Conservation (phyloP, 1,284 basidiomycete genomes). For the Stygiomarasmius scandens region DNA sequence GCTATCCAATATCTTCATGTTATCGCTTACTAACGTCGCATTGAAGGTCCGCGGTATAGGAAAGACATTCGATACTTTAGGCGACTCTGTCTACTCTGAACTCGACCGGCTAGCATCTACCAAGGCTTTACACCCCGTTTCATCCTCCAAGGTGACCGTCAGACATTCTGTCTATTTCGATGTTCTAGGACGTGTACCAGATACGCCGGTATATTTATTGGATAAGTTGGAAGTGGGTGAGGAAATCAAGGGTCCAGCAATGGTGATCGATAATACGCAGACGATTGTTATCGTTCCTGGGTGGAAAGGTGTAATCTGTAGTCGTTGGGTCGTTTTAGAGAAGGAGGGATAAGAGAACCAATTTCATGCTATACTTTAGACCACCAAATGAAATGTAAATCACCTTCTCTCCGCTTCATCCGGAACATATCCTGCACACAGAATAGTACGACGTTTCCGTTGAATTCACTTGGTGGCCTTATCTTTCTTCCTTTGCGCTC, state of each 20-base stretch:
- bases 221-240: constrained; percentile 71
- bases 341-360: neutral
- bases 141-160: constrained; percentile 48
- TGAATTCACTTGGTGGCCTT: no score
- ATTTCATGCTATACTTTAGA: no score
- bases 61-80: constrained; percentile 86
- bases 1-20: constrained; percentile 16
- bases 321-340: constrained; percentile 19
- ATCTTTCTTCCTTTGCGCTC: no score
- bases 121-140: constrained; percentile 41
- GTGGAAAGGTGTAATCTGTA: constrained; percentile 66
- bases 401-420: no score
- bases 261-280: constrained; percentile 92
- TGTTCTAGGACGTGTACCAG: constrained; percentile 65
- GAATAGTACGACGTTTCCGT: no score
- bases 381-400: no score
- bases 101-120: constrained; percentile 44
- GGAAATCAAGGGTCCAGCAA: constrained; percentile 77
- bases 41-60: constrained; percentile 81
- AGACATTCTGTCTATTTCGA: constrained; percentile 81
- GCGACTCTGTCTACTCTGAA: constrained; percentile 81
- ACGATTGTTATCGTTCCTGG: constrained; percentile 83
- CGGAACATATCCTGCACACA: no score
- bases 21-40: neutral
- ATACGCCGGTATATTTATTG: constrained; percentile 82